Percentiles rank a stretch among this genome's conserved stretches.
Evolutionary conservation across 2,329 filamentous ascomycete species (phyloP).

Genomic region (Aureobasidium mangrovei): DNA sequence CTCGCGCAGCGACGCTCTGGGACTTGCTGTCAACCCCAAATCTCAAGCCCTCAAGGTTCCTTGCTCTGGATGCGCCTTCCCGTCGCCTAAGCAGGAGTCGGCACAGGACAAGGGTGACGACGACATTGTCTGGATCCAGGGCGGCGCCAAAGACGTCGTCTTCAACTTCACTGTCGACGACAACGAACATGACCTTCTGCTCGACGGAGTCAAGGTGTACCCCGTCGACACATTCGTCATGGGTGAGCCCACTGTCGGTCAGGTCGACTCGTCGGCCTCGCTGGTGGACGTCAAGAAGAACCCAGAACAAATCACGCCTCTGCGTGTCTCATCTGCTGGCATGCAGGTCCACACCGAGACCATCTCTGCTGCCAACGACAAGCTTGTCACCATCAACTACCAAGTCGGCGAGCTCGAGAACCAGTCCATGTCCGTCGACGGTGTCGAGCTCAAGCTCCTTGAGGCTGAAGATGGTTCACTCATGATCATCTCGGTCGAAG

Average conservation of each 20-base stretch:
- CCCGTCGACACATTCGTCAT: constrained; percentile 21
- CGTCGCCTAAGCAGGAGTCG: constrained; percentile 15
- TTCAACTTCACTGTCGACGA: constrained; percentile 47
- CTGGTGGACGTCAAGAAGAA: constrained; percentile 20
- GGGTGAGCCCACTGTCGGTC: constrained; percentile 18
- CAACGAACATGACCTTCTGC: constrained; percentile 38
- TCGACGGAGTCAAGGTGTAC: constrained; percentile 56
- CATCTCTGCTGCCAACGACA: constrained; percentile 44
- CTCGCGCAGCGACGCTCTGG: constrained; percentile 34
- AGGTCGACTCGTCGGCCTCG: constrained; percentile 20
- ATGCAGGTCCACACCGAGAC: constrained; percentile 35
- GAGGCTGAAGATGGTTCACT: constrained; percentile 49
- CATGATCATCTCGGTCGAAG: constrained; percentile 43
- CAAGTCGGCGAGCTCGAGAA: constrained; percentile 53
- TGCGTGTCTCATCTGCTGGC: constrained; percentile 23
- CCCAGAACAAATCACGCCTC: constrained; percentile 25
- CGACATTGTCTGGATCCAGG: constrained; percentile 22
- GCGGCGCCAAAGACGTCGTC: constrained; percentile 26
- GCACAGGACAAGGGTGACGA: constrained; percentile 19
- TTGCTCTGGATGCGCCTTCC: constrained; percentile 47
- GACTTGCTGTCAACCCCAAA: constrained; percentile 34
- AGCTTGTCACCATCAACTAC: constrained; percentile 47
- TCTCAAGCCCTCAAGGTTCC: constrained; percentile 40
- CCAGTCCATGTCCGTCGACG: constrained; percentile 41
- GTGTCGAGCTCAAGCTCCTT: constrained; percentile 53